phyloP scores from a whole-genome alignment of 768 basidiomycete genomes.

The Leccinum incarnatum region DNA sequence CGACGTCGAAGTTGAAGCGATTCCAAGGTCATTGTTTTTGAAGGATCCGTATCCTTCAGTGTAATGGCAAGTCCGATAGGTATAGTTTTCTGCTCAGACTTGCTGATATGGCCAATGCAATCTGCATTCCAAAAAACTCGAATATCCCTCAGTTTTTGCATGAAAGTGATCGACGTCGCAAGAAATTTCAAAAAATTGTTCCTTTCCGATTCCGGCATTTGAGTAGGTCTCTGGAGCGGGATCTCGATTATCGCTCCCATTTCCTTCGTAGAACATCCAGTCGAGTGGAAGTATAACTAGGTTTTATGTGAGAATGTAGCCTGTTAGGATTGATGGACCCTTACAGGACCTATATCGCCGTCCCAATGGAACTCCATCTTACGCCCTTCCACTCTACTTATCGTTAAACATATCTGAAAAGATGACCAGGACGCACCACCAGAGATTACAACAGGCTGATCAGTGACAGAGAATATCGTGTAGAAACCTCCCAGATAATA shows the following conservation, averaged over 20 bases:
- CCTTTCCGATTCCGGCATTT: conserved; percentile 56
- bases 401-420: conserved; percentile 15
- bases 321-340: conserved; percentile 34
- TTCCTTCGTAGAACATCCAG: conserved; percentile 48
- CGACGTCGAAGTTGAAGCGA: conserved; percentile 40
- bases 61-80: conserved; percentile 51
- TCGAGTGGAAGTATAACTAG: conserved; percentile 64
- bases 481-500: conserved; percentile 52
- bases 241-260: conserved; percentile 83
- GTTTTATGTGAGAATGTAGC: not conserved
- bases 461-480: conserved; percentile 75
- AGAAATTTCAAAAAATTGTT: conserved; percentile 89
- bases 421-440: conserved; percentile 43
- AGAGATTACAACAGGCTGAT: conserved; percentile 72
- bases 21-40: conserved; percentile 54
- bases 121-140: conserved; percentile 77
- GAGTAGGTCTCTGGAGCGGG: conserved; percentile 69
- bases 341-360: conserved; percentile 55
- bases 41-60: conserved; percentile 50
- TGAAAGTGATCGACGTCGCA: conserved; percentile 88
- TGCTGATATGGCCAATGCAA: conserved; percentile 43
- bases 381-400: conserved; percentile 43
- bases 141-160: conserved; percentile 69
- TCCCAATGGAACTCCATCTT: conserved; percentile 97
- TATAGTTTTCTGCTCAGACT: conserved; percentile 42